Evolutionary conservation across 257 asterid genomes (phyloP).

Genomic region (Thymus mandschuricus): DNA sequence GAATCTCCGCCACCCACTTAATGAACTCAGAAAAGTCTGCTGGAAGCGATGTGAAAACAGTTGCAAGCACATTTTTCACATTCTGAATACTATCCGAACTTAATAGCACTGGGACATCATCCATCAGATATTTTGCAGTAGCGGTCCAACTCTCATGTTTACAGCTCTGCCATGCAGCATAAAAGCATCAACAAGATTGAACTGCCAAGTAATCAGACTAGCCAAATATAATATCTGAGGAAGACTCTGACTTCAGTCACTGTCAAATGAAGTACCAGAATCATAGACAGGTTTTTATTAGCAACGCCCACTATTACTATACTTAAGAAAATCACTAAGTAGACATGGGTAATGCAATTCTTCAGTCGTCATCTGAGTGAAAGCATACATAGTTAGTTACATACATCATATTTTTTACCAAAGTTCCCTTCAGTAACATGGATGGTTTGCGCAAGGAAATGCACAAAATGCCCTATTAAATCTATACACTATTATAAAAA

Average conservation of each 20-base stretch:
- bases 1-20: slow-evolving; percentile 92
- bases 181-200: slow-evolving; percentile 27
- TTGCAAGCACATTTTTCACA: slow-evolving; percentile 59
- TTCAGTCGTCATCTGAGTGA: background rate
- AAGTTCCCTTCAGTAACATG: slow-evolving; percentile 17
- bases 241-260: background rate
- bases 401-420: background rate
- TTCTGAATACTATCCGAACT: slow-evolving; percentile 58
- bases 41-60: slow-evolving; percentile 72
- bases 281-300: slow-evolving; percentile 11
- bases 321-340: background rate
- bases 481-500: background rate
- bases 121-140: slow-evolving; percentile 78
- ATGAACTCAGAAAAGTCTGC: slow-evolving; percentile 79
- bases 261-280: background rate
- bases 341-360: background rate
- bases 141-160: slow-evolving; percentile 91
- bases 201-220: slow-evolving; percentile 10
- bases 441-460: background rate
- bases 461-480: slow-evolving; percentile 12
- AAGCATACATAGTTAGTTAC: background rate
- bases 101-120: slow-evolving; percentile 78
- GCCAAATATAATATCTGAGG: too few relatives aligned
- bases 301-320: background rate
- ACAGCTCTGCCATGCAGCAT: slow-evolving; percentile 70